Base-by-base conservation (phyloP, 176 grass and related monocot species). In the Triticum turgidum region DNA sequence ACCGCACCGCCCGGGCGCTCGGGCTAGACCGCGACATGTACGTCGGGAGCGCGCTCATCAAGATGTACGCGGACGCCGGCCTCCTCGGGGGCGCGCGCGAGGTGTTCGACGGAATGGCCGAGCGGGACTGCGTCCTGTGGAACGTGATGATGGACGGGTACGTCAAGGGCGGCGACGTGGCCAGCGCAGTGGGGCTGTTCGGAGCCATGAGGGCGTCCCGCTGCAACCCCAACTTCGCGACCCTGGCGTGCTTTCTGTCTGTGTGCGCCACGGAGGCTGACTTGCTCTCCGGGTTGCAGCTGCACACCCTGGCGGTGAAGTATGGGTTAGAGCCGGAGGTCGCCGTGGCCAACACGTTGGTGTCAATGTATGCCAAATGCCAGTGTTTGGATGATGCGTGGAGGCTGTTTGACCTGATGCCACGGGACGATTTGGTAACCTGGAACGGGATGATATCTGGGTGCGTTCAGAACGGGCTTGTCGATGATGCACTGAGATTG, bases 391-490 rank as follows among this genome's bases (percentile, higher is more conserved):
- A 58, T 89, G 88, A 94, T 84, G 81, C 84, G 27, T 64, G 87
- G 86, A 94, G 25, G 6, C 20, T 98, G 85, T 95, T 98, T 82
- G 51, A 66, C 79, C 83, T 92, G 45, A 89, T 98, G 88, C 90
- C 78, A 34, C 62, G 22, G 3, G 84, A 69, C 32, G 88, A 98
- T 82, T 66, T 95, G 77, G 90, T 98, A 13, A 87, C 89, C 76
- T 98, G 88, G 91, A 98, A 94, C 4, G 88, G 91, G 11, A 98
- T 98, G 85, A 94, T 98, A 81, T 92, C 91, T 2, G 91, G 93
- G 32, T 98, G 87, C 15, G 90, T 95, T 65, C 95, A 98, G 69
- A 95, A 91, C 52, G 88, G 96, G 38, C 85, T 98, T 65, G 51
- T 77, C 11, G 69, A 88, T 11, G 81, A 98, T 56, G 91, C 96